These are phyloP conservation scores for Penicillium sp. DNA, from an alignment of 2,329 filamentous ascomycete species.

Conservation along the genomic window DNA sequence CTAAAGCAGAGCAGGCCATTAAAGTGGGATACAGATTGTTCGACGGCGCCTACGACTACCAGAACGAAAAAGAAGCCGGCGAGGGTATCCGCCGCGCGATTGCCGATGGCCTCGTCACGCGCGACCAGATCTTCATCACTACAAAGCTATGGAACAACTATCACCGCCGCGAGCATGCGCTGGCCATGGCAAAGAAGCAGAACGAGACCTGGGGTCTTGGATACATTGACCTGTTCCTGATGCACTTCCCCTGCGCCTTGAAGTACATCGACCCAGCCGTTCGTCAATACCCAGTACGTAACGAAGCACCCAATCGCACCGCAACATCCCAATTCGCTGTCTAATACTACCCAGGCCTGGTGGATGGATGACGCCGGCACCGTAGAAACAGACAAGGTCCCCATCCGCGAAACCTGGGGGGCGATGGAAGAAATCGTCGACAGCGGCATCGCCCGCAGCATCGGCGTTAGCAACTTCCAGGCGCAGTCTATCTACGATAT, in stretches of 20 bases:
- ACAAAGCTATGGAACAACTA: constrained; percentile 19
- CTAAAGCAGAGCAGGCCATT: constrained; percentile 4
- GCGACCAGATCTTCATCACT: constrained; percentile 13
- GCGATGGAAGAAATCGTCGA: constrained; percentile 15
- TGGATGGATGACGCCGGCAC: constrained; percentile 14
- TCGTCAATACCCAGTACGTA: constrained; percentile 10
- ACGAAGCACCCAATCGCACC: not conserved
- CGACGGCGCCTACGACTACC: constrained; percentile 15
- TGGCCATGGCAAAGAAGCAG: constrained; percentile 9
- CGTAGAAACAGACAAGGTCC: constrained; percentile 7
- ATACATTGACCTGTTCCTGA: constrained; percentile 14
- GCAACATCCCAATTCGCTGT: not conserved
- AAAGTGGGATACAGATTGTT: constrained; percentile 10
- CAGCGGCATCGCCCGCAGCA: constrained; percentile 12
- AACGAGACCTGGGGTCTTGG: constrained; percentile 11
- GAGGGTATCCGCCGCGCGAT: constrained; percentile 15
- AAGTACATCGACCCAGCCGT: constrained; percentile 13
- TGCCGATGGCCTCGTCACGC: constrained; percentile 12
- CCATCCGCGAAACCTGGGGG: constrained; percentile 13
- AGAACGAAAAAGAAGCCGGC: constrained; percentile 16
- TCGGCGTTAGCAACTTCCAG: constrained; percentile 18
- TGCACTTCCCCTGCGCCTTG: constrained; percentile 15
- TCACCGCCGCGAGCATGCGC: constrained; percentile 8
- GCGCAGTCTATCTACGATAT: constrained; percentile 13
- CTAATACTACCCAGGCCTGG: constrained; percentile 1